These are phyloP conservation scores for Pythium periplocum DNA, from an alignment of 352 stramenopile genomes.

Conservation along the genomic window DNA sequence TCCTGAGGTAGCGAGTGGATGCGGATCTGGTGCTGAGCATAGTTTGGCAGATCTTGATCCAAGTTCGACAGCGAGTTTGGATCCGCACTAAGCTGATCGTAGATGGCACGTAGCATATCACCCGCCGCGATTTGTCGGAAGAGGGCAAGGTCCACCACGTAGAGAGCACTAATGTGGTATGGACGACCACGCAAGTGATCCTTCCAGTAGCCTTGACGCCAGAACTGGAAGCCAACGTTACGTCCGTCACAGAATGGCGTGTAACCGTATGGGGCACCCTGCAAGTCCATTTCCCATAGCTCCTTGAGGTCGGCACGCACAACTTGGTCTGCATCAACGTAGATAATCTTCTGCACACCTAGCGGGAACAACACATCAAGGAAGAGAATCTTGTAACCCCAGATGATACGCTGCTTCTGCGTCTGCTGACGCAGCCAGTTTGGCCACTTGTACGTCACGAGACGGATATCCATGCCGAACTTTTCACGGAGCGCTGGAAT, in stretches of 20 bases:
- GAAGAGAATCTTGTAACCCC: conserved; percentile 99
- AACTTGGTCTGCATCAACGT: conserved; percentile 99
- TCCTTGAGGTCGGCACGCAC: conserved; percentile 97
- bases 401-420: conserved; percentile 99
- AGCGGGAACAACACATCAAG: conserved; percentile 99
- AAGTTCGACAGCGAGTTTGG: conserved; percentile 98
- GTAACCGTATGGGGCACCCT: conserved; percentile 96
- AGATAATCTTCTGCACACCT: conserved; percentile 98
- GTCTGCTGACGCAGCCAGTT: conserved; percentile 98
- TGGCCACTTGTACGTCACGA: conserved; percentile 99
- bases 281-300: conserved; percentile 98
- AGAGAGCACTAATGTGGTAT: conserved; percentile 99
- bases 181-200: conserved; percentile 94
- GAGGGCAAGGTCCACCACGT: conserved; percentile 97
- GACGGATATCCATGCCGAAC: conserved; percentile 96
- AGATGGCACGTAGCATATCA: conserved; percentile 94
- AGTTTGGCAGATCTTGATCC: conserved; percentile 99
- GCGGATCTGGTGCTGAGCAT: conserved; percentile 91
- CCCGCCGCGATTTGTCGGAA: conserved; percentile 94
- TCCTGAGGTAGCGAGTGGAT: conserved; percentile 98
- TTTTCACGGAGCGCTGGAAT: conserved; percentile 89
- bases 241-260: conserved; percentile 97
- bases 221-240: conserved; percentile 99
- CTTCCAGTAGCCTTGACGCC: conserved; percentile 98
- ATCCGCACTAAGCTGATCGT: conserved; percentile 96